These are phyloP conservation scores for Funneliformis mosseae DNA, from an alignment of 192 early-diverging fungal species.

Conservation along the genomic window DNA sequence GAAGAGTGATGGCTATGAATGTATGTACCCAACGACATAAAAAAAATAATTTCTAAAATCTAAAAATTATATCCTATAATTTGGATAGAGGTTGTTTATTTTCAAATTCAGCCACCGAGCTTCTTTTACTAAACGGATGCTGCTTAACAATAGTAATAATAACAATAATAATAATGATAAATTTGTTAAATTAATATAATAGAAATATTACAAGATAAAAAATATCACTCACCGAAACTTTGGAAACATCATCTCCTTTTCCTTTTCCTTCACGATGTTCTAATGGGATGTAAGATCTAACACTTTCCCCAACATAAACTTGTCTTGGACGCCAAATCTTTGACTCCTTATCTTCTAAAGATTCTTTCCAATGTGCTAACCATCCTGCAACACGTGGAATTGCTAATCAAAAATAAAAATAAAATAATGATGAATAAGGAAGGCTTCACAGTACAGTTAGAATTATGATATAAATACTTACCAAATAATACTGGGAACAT, in stretches of 20 bases:
- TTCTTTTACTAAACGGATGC: constrained; percentile 4
- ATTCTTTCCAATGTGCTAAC: constrained; percentile 69
- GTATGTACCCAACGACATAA: too few species aligned
- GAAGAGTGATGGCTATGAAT: too few species aligned
- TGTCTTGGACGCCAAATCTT: constrained; percentile 71
- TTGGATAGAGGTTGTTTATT: not conserved
- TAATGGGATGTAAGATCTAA: constrained; percentile 49
- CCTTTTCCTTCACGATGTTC: constrained; percentile 20
- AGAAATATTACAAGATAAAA: not conserved
- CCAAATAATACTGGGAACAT: constrained; percentile 74
- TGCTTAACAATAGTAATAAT: too few species aligned
- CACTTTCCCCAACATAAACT: constrained; percentile 56
- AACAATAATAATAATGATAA: not conserved
- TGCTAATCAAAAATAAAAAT: constrained; percentile 17
- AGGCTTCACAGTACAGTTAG: not conserved
- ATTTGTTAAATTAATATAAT: not conserved
- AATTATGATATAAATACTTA: constrained; percentile 35
- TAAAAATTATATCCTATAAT: not conserved
- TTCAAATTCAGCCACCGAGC: not conserved
- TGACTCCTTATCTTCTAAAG: constrained; percentile 52
- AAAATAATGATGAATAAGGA: not conserved
- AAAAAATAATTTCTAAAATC: too few species aligned
- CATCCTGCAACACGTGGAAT: constrained; percentile 58
- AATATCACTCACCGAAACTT: not conserved
- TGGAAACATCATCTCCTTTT: not conserved